These are phyloP conservation scores for Prunus mongolica DNA, from an alignment of 306 rosid species.

Conservation along the genomic window DNA sequence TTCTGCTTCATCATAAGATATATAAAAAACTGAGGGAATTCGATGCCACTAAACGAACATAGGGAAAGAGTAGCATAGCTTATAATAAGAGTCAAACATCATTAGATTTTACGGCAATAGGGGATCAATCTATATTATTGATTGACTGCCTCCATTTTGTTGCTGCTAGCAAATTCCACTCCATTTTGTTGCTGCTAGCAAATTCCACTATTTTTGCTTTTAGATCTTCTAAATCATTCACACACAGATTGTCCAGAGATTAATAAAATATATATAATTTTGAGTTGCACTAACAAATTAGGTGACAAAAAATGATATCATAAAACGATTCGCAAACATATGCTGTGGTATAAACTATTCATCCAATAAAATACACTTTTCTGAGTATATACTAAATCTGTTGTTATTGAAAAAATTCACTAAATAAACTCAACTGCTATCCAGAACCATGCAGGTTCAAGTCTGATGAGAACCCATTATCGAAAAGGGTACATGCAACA, in stretches of 20 bases:
- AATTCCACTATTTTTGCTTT: too few species aligned
- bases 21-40: too few species aligned
- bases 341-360: background rate
- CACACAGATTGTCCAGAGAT: too few species aligned
- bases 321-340: background rate
- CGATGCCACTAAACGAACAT: too few species aligned
- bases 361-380: background rate
- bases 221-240: too few species aligned
- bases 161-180: too few species aligned
- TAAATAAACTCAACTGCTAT: background rate
- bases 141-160: too few species aligned
- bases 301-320: background rate
- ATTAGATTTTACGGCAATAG: background rate
- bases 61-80: too few species aligned
- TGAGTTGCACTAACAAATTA: background rate
- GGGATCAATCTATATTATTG: too few species aligned
- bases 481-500: conserved; percentile 2
- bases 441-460: background rate
- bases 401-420: conserved; percentile 2
- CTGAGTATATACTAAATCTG: background rate
- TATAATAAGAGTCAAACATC: background rate
- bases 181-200: too few species aligned
- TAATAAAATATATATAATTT: too few species aligned
- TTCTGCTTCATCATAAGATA: too few species aligned
- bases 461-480: background rate